Evolutionary conservation across 495 filamentous ascomycete genomes (phyloP).

Genomic region (Penicillium turbatum): DNA sequence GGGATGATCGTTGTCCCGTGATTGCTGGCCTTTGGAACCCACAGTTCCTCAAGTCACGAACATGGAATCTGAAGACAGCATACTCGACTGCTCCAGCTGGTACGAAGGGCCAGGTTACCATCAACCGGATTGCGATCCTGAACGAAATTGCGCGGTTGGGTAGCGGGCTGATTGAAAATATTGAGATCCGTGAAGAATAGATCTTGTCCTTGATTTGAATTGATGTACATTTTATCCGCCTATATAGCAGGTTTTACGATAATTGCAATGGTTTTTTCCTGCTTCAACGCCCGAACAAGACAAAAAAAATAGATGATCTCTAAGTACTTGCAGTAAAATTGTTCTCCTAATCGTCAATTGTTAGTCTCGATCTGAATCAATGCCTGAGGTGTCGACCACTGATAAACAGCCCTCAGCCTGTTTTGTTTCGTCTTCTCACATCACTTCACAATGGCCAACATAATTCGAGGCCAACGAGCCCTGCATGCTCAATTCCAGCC

Average conservation of each 20-base stretch:
- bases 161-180: conserved; percentile 37
- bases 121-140: conserved; percentile 71
- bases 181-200: conserved; percentile 27
- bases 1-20: conserved; percentile 48
- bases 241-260: neutral
- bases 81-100: conserved; percentile 60
- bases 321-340: no score
- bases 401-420: neutral
- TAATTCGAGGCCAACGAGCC: conserved; percentile 5
- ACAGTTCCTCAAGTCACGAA: conserved; percentile 41
- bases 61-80: conserved; percentile 63
- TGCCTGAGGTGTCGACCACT: conserved; percentile 11
- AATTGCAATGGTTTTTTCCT: neutral
- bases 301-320: neutral
- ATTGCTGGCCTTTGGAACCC: conserved; percentile 86
- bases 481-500: conserved; percentile 1
- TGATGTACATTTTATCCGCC: conserved; percentile 1
- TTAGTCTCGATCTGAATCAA: neutral
- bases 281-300: neutral
- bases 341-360: neutral
- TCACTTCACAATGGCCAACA: conserved; percentile 8
- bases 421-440: neutral
- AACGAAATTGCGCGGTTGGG: conserved; percentile 66
- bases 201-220: neutral
- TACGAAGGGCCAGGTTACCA: conserved; percentile 40